These are phyloP conservation scores for Cnidoscolus chayamansa DNA, from an alignment of 441 rosid species.

Conservation along the genomic window DNA sequence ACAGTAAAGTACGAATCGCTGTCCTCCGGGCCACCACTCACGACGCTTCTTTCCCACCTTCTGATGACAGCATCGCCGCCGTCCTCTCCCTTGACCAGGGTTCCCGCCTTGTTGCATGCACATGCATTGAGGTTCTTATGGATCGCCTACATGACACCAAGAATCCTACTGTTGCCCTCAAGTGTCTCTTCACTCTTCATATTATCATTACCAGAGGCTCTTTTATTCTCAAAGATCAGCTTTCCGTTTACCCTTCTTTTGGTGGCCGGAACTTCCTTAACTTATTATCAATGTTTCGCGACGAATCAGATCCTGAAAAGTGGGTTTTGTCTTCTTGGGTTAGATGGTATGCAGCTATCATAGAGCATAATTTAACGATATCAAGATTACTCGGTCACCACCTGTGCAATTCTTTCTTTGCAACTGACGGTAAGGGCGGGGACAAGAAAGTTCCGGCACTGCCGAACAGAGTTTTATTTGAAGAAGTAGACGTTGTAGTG, in stretches of 20 bases:
- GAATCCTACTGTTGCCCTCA: conserved; percentile 51
- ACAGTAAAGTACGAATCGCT: conserved; percentile 18
- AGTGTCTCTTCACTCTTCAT: conserved; percentile 57
- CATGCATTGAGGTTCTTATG: conserved; percentile 39
- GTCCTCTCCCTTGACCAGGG: conserved; percentile 33
- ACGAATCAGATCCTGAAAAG: conserved; percentile 33
- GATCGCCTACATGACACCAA: conserved; percentile 45
- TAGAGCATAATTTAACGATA: conserved; percentile 43
- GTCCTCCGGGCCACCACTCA: conserved; percentile 52
- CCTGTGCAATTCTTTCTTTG: conserved; percentile 19
- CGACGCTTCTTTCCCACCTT: conserved; percentile 27
- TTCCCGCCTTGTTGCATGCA: conserved; percentile 30
- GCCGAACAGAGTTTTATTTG: conserved; percentile 31
- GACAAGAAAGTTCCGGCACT: conserved; percentile 16
- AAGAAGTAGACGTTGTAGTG: conserved; percentile 43
- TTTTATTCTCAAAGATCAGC: conserved; percentile 38
- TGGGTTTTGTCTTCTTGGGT: conserved; percentile 57
- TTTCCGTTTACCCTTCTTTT: conserved; percentile 36
- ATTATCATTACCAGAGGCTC: conserved; percentile 36
- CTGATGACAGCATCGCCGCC: conserved; percentile 31
- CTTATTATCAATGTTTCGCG: conserved; percentile 40
- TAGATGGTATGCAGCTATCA: conserved; percentile 56
- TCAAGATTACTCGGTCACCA: conserved; percentile 38
- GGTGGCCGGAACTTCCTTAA: conserved; percentile 49
- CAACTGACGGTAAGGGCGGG: neutral